Evolutionary conservation across 768 basidiomycete species (phyloP), one percentile per base, ranked within the genome.

Genomic region (Boletus edulis): DNA sequence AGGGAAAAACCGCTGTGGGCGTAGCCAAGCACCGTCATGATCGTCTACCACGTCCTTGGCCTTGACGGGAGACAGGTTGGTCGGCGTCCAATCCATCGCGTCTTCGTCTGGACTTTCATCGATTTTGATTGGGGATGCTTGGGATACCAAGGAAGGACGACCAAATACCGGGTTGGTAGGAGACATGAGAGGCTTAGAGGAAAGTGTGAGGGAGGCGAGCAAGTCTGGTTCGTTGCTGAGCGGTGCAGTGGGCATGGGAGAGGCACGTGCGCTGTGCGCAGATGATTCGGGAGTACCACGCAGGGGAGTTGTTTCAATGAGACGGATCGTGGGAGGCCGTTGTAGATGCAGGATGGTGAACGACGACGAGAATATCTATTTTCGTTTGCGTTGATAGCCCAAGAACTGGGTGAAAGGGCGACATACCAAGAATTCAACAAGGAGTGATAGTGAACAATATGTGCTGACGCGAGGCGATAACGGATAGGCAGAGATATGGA

Each of bases 1-100:
- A 15, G 87, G 80, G 60, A 90, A 91, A 65, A 90, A 91, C 14
- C 79, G 78, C 60, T 89, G 89, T 4, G 85, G 87, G 5, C 83
- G 81, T 47, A 91, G 62, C 82, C 80, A 85, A 24, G 73, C 68
- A 9, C 74, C 75, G 50, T 80, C 76, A 18, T 78, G 58, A 31
- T 71, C 63, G 38, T 64, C 58, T 41, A 58, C 49, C 2, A 49
- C 9, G 54, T 57, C 61, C 73, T 63, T 55, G 52, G 50, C 56
- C 46, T 60, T 70, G 52, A 52, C 40, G 6, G 61, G 61, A 29
- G 63, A 64, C 24, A 61, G 55, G 55, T 75, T 73, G 1, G 83
- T 84, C 1, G 89, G 87, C 13, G 77, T 79, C 89, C 86, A 89
- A 64, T 92, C 83, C 82, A 84, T 84, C 20, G 77, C 79, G 46